Conservation (phyloP, 352 stramenopile genomes). For the Elongisporangium anandrum region DNA sequence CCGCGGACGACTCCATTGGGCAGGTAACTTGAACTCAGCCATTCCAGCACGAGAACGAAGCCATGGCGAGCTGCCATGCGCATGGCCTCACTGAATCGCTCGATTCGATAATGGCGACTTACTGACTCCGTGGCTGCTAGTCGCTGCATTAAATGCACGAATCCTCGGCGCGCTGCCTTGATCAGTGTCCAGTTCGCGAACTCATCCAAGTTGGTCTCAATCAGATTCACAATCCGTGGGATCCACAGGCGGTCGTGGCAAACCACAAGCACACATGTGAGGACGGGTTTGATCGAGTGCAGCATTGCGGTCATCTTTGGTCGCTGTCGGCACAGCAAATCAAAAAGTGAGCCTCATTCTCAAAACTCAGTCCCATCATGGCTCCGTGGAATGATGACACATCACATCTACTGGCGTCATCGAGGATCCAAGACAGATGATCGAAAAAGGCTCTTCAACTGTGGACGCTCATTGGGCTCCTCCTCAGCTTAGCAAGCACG, state of each 20-base stretch:
- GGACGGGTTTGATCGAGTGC: neutral
- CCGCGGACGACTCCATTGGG: neutral
- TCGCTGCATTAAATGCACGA: conserved; percentile 11
- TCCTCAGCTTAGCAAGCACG: neutral
- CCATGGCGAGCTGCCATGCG: neutral
- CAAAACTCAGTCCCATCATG: neutral
- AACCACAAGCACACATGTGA: conserved; percentile 9
- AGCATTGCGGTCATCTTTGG: neutral
- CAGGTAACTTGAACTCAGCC: neutral
- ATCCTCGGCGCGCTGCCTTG: conserved; percentile 10
- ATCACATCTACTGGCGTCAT: neutral
- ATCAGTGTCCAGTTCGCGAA: conserved; percentile 15
- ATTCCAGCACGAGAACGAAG: neutral
- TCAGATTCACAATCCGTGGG: conserved; percentile 7
- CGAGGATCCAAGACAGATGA: neutral
- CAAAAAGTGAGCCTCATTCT: neutral
- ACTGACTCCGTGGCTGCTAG: conserved; percentile 2
- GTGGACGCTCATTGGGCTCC: neutral
- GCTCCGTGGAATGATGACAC: neutral
- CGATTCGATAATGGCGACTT: neutral
- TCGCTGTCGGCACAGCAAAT: neutral
- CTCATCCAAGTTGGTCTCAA: conserved; percentile 13
- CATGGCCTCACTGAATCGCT: neutral
- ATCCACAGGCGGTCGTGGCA: conserved; percentile 9
- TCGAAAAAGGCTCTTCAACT: neutral